Evolutionary conservation across 352 stramenopile species (phyloP).

Genomic region (Pythium grandisporangium): DNA sequence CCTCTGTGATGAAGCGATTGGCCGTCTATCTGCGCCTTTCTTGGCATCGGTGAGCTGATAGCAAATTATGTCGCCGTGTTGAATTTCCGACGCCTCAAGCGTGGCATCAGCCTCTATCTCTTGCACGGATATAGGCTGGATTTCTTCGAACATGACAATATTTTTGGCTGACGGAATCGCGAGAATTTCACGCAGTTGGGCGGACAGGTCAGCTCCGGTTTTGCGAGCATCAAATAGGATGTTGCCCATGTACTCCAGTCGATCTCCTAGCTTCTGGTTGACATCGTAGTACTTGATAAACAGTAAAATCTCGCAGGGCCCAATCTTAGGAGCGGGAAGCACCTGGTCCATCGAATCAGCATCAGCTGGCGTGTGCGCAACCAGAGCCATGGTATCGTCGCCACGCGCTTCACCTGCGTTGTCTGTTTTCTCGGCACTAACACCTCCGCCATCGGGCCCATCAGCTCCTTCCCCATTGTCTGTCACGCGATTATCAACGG

Average conservation of each 20-base stretch:
- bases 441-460: too few relatives aligned
- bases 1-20: background rate
- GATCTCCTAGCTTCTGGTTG: slow-evolving; percentile 40
- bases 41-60: slow-evolving; percentile 37
- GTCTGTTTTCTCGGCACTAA: too few relatives aligned
- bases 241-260: slow-evolving; percentile 75
- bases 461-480: background rate
- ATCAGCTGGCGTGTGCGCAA: slow-evolving; percentile 1
- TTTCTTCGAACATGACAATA: slow-evolving; percentile 68
- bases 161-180: slow-evolving; percentile 33
- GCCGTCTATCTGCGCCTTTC: background rate
- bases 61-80: slow-evolving; percentile 80
- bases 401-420: background rate
- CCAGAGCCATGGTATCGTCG: background rate
- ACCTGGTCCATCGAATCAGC: slow-evolving; percentile 5
- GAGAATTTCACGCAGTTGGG: slow-evolving; percentile 42
- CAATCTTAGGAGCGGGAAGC: slow-evolving; percentile 6
- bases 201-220: slow-evolving; percentile 40
- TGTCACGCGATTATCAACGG: slow-evolving; percentile 8
- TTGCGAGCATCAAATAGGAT: slow-evolving; percentile 54
- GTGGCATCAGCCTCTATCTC: slow-evolving; percentile 41
- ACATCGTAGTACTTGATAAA: slow-evolving; percentile 84
- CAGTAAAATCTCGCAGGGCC: slow-evolving; percentile 42
- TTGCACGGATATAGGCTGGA: slow-evolving; percentile 52
- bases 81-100: slow-evolving; percentile 49